Percentiles rank a stretch among this genome's conserved stretches.
Conservation (phyloP, 1,139 yeast species). For the Candida mesenterica region DNA sequence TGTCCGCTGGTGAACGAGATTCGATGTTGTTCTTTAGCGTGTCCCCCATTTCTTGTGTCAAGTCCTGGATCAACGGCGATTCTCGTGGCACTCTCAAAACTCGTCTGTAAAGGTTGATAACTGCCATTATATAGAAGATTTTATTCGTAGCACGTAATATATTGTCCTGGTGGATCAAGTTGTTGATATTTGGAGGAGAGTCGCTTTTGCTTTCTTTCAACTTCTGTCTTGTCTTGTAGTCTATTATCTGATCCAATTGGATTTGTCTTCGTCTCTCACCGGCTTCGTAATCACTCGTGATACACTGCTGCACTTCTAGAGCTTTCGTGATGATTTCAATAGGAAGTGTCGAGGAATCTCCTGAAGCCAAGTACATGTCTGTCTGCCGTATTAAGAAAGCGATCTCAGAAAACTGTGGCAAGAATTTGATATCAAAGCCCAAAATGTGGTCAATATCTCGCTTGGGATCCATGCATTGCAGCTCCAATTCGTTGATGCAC, state of each 20-base stretch:
- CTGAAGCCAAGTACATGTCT: conserved; percentile 21
- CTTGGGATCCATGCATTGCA: conserved; percentile 23
- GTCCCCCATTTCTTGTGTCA: conserved; percentile 41
- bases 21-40: conserved; percentile 38
- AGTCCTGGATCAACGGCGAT: conserved; percentile 45
- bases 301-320: conserved; percentile 42
- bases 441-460: conserved; percentile 54
- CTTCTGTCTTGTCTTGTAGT: conserved; percentile 15
- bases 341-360: conserved; percentile 21
- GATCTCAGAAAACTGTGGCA: conserved; percentile 50
- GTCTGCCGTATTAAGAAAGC: conserved; percentile 43
- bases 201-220: conserved; percentile 8
- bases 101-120: conserved; percentile 56
- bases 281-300: conserved; percentile 29
- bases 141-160: conserved; percentile 53
- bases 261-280: conserved; percentile 37
- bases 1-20: conserved; percentile 49
- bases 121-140: conserved; percentile 54
- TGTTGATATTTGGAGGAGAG: conserved; percentile 19
- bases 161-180: conserved; percentile 32
- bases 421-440: conserved; percentile 56
- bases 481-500: conserved; percentile 8
- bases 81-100: conserved; percentile 48
- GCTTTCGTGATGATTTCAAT: conserved; percentile 42
- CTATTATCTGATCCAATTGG: conserved; percentile 29